A percentile compares a stretch with the other conserved stretches of the same genome.
Conservation (phyloP, 805 yeast species). For the Cyberlindnera mrakii region DNA sequence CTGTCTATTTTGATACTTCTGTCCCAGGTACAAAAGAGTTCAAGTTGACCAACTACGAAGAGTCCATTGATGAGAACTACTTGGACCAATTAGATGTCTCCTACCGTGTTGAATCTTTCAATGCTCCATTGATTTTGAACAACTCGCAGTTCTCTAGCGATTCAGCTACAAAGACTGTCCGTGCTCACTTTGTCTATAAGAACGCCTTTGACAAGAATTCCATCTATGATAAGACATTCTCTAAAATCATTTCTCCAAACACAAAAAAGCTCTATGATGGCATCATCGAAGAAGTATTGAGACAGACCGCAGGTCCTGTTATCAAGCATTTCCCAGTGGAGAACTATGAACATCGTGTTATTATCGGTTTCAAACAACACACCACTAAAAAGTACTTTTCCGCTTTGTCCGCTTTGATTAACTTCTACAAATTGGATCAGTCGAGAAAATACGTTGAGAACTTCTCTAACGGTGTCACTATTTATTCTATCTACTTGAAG, state of each 20-base stretch:
- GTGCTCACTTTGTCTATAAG: slow-evolving; percentile 80
- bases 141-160: slow-evolving; percentile 24
- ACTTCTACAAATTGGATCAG: slow-evolving; percentile 78
- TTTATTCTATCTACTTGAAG: slow-evolving; percentile 79
- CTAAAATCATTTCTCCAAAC: slow-evolving; percentile 68
- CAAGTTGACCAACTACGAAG: slow-evolving; percentile 53
- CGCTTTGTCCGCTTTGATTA: slow-evolving; percentile 79
- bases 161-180: slow-evolving; percentile 38
- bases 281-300: slow-evolving; percentile 60
- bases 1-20: slow-evolving; percentile 82
- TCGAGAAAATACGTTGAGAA: slow-evolving; percentile 93
- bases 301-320: slow-evolving; percentile 78
- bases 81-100: slow-evolving; percentile 48
- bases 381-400: slow-evolving; percentile 83
- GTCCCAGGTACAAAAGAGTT: slow-evolving; percentile 39
- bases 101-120: slow-evolving; percentile 74
- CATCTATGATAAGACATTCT: slow-evolving; percentile 76
- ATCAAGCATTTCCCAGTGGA: slow-evolving; percentile 81
- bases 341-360: slow-evolving; percentile 77
- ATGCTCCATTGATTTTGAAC: slow-evolving; percentile 49
- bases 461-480: slow-evolving; percentile 81
- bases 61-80: slow-evolving; percentile 74
- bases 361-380: slow-evolving; percentile 81
- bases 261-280: slow-evolving; percentile 74
- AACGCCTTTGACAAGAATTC: slow-evolving; percentile 45